These are phyloP conservation scores for Emergomyces orientalis DNA, from an alignment of 2,329 filamentous ascomycete genomes.

Conservation along the genomic window DNA sequence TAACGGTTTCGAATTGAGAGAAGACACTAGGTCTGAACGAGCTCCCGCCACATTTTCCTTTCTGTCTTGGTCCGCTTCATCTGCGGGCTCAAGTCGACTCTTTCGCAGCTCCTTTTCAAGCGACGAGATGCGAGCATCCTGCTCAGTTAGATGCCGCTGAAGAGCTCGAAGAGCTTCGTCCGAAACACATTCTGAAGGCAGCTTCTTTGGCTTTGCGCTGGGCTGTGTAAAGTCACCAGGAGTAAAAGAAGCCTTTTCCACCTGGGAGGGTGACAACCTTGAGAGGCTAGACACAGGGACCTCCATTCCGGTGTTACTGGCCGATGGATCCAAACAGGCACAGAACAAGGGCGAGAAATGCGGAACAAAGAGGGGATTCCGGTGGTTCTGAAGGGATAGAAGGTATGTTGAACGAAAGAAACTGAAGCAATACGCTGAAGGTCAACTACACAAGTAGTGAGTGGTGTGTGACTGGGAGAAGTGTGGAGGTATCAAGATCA, in stretches of 20 bases:
- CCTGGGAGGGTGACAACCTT: slow-evolving; percentile 3
- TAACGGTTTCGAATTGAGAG: background rate
- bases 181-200: background rate
- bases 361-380: background rate
- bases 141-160: background rate
- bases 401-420: background rate
- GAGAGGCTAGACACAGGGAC: background rate
- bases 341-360: background rate
- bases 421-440: background rate
- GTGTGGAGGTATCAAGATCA: background rate
- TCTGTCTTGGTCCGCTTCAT: background rate
- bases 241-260: slow-evolving; percentile 8
- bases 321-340: background rate
- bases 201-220: background rate
- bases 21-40: background rate
- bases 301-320: background rate
- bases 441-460: background rate
- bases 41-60: background rate
- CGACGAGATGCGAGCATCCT: slow-evolving; percentile 3
- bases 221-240: background rate
- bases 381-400: background rate
- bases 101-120: slow-evolving; percentile 3
- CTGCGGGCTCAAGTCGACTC: no score
- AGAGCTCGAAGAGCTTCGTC: background rate
- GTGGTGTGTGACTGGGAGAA: background rate